Conservation (phyloP, 2,329 filamentous ascomycete species). For the Coleophoma crateriformis region DNA sequence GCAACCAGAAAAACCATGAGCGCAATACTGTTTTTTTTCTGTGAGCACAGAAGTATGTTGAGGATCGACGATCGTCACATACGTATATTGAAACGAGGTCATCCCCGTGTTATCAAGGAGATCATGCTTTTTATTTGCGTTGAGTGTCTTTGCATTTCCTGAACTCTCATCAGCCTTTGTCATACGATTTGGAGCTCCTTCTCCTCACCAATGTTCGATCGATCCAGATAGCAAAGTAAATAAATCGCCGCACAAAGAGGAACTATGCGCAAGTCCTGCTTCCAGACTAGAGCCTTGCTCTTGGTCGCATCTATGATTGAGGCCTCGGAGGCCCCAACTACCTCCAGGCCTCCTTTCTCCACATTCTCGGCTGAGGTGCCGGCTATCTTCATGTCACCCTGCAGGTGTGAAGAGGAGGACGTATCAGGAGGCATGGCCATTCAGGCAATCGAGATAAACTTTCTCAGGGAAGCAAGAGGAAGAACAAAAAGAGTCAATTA, state of each 20-base stretch:
- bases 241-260: slow-evolving; percentile 61
- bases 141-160: slow-evolving; percentile 60
- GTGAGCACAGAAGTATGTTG: slow-evolving; percentile 3
- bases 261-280: slow-evolving; percentile 58
- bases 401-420: too few species aligned
- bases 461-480: too few species aligned
- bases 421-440: too few species aligned
- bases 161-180: neutral
- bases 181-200: neutral
- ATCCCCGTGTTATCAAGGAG: slow-evolving; percentile 57
- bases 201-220: slow-evolving; percentile 55
- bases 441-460: too few species aligned
- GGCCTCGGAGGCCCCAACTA: too few species aligned
- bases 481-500: too few species aligned
- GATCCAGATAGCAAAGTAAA: slow-evolving; percentile 62
- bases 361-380: too few species aligned
- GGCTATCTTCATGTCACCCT: too few species aligned
- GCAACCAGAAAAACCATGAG: slow-evolving; percentile 42
- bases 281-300: slow-evolving; percentile 41
- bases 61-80: slow-evolving; percentile 3
- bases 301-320: neutral
- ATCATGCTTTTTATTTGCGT: slow-evolving; percentile 53
- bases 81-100: slow-evolving; percentile 55
- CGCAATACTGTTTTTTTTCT: slow-evolving; percentile 26
- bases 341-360: too few species aligned